Evolutionary conservation across 2,329 filamentous ascomycete species (phyloP).

Genomic region (Cordyceps sp.): DNA sequence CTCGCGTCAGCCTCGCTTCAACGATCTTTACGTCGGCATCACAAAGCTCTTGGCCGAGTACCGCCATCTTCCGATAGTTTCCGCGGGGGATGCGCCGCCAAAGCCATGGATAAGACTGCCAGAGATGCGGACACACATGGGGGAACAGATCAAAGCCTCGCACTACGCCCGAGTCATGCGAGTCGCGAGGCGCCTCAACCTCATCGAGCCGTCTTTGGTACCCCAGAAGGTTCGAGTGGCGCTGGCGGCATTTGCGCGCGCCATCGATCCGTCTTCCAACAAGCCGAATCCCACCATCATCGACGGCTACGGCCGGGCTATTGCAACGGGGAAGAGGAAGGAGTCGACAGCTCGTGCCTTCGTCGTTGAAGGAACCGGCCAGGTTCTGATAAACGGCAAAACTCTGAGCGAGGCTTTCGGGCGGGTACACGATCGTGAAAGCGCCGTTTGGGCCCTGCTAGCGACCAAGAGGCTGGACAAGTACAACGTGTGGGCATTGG

Average conservation of each 20-base stretch:
- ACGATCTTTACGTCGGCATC: slow-evolving; percentile 64
- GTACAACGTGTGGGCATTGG: slow-evolving; percentile 87
- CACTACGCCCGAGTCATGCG: slow-evolving; percentile 66
- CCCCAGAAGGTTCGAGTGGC: slow-evolving; percentile 51
- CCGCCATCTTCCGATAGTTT: slow-evolving; percentile 52
- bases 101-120: slow-evolving; percentile 68
- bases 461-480: slow-evolving; percentile 74
- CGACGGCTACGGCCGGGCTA: slow-evolving; percentile 62
- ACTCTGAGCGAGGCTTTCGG: slow-evolving; percentile 68
- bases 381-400: slow-evolving; percentile 82
- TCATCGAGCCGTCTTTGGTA: slow-evolving; percentile 64
- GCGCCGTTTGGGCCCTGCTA: slow-evolving; percentile 80
- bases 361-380: slow-evolving; percentile 82
- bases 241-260: slow-evolving; percentile 55
- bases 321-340: slow-evolving; percentile 77
- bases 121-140: slow-evolving; percentile 56
- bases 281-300: slow-evolving; percentile 45
- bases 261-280: slow-evolving; percentile 54
- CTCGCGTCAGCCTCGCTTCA: slow-evolving; percentile 69
- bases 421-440: slow-evolving; percentile 84
- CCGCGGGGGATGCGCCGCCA: slow-evolving; percentile 48
- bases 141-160: slow-evolving; percentile 56
- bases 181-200: slow-evolving; percentile 65
- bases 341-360: slow-evolving; percentile 70
- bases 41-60: slow-evolving; percentile 57